Conservation (phyloP, 164 flowering plant genomes). For the Berberis vulgaris region DNA sequence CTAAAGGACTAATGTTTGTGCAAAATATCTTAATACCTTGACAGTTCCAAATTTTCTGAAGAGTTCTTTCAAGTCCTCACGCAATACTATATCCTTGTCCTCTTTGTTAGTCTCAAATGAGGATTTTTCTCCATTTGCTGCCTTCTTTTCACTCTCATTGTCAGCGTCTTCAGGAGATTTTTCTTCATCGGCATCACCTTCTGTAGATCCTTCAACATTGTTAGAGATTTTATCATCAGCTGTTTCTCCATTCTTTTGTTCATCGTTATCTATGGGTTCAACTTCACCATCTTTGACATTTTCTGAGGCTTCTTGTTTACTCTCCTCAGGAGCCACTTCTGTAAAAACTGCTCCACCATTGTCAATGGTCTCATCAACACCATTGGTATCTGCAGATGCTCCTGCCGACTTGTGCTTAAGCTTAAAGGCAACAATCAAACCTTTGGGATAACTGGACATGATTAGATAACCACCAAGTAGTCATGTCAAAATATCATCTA, state of each 20-base stretch:
- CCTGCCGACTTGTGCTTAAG: conserved; percentile 36
- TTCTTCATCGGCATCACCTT: conserved; percentile 20
- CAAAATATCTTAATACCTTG: conserved; percentile 38
- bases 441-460: conserved; percentile 74
- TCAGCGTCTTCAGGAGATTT: conserved; percentile 14
- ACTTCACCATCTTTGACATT: conserved; percentile 18
- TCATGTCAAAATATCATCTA: background rate
- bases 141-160: conserved; percentile 15
- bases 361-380: conserved; percentile 17
- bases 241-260: conserved; percentile 18
- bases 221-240: background rate
- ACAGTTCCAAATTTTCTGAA: conserved; percentile 69
- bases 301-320: conserved; percentile 20
- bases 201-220: background rate
- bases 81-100: conserved; percentile 52
- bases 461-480: background rate
- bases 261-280: conserved; percentile 14
- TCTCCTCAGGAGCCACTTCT: conserved; percentile 18
- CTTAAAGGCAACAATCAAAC: conserved; percentile 70
- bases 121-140: conserved; percentile 13
- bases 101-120: conserved; percentile 24
- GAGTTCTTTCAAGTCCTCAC: conserved; percentile 75
- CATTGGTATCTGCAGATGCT: conserved; percentile 26
- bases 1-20: no score
- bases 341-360: conserved; percentile 12